Evolutionary conservation across 176 grass and related monocot species (phyloP), one percentile per base, ranked within the genome.

Genomic region (Cenchrus purpureus): DNA sequence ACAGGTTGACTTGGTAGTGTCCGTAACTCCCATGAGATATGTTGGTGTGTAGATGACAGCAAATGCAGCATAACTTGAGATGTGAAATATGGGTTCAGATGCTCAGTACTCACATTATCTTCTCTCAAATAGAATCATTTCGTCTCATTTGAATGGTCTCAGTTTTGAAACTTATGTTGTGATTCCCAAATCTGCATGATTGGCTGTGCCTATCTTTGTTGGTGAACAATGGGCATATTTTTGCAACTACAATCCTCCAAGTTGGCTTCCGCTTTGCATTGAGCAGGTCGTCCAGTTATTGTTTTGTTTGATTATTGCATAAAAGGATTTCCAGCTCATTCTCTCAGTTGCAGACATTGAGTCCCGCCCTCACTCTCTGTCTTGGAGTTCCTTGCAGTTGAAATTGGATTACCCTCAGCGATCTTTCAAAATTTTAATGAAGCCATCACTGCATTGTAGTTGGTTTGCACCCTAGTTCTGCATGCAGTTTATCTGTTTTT

Each of bases 381-480:
- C 74, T 59, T 40, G 57, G 53, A 60, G 53, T 17, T 43, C 17
- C 74, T 56, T 75, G 73, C 71, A 70, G 42, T 31, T 78, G 58
- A 80, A 81, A 81, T 22, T 56, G 31, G 65, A 49, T 52, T 1
- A 58, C 57, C 20, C 6, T 34, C 6, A 59, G 22, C 11, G 50
- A 57, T 49, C 5, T 68, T 70, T 66, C 11, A 28, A 67, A 75
- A 49, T 76, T 67, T 66, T 11, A 82, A 76, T 79, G 40, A 31
- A 73, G 46, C 2, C 29, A 55, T 42, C 10, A 7, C 44, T 65
- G 34, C 49, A 48, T 44, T 9, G 11, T 42, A 37, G 73, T 77
- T 77, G 56, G 37, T n/a, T 60, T 77, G 37, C 10, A 61, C 55
- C 55, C 55, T 77, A 19, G 14, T 77, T 60, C 53, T 42, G 12